phyloP scores from a whole-genome alignment of 1,139 yeast species.

The Torulaspora pretoriensis region DNA sequence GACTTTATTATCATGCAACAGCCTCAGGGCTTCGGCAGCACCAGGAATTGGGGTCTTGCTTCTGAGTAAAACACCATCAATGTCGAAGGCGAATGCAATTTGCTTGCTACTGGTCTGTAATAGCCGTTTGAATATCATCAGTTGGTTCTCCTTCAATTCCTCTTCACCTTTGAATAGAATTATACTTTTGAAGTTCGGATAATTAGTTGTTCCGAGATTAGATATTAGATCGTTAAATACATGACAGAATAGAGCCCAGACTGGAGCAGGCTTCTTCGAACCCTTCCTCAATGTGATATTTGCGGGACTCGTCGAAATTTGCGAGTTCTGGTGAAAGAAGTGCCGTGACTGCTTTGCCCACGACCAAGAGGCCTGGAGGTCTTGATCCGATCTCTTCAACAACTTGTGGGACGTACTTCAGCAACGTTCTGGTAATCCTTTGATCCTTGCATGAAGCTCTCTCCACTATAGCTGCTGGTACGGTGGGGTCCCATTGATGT shows the following conservation, averaged over 20 bases:
- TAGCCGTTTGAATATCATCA: slow-evolving; percentile 19
- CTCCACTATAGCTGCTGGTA: slow-evolving; percentile 85
- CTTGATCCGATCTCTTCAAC: slow-evolving; percentile 79
- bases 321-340: slow-evolving; percentile 36
- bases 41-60: slow-evolving; percentile 67
- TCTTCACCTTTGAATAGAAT: neutral
- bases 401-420: slow-evolving; percentile 64
- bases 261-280: neutral
- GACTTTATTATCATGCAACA: slow-evolving; percentile 51
- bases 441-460: slow-evolving; percentile 94
- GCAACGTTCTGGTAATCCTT: slow-evolving; percentile 70
- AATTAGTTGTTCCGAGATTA: neutral
- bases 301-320: slow-evolving; percentile 29
- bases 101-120: slow-evolving; percentile 17
- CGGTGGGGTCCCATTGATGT: slow-evolving; percentile 61
- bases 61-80: slow-evolving; percentile 89
- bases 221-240: neutral
- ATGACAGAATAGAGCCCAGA: neutral
- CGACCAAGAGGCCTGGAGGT: slow-evolving; percentile 87
- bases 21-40: slow-evolving; percentile 61
- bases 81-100: slow-evolving; percentile 47
- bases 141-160: neutral
- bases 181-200: neutral
- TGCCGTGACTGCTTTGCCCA: slow-evolving; percentile 77
- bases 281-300: slow-evolving; percentile 55